A percentile compares a stretch with the other conserved stretches of the same genome.
phyloP scores from a whole-genome alignment of 495 filamentous ascomycete species.

The Penicillium odoratum region DNA sequence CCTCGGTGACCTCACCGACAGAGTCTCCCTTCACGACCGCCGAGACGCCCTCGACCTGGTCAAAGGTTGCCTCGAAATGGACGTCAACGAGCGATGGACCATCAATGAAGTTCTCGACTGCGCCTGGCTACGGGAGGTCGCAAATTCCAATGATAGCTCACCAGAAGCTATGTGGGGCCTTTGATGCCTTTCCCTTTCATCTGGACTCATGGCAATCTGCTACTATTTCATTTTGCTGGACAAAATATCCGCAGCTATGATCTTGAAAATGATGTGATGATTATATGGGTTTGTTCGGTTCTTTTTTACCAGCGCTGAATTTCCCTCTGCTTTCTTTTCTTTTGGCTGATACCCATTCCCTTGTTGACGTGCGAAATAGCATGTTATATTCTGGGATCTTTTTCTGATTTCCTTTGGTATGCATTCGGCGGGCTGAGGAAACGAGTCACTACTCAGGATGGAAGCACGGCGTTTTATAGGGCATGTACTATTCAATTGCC shows the following conservation, averaged over 20 bases:
- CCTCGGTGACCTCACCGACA: slow-evolving; percentile 33
- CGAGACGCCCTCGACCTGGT: slow-evolving; percentile 53
- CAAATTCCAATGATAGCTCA: slow-evolving; percentile 31
- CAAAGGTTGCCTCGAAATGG: slow-evolving; percentile 53
- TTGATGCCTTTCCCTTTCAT: slow-evolving; percentile 15
- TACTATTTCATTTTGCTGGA: not conserved
- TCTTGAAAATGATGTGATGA: slow-evolving; percentile 1
- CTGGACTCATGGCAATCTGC: not conserved
- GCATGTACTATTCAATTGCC: slow-evolving; percentile 17
- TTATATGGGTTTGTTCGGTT: not conserved
- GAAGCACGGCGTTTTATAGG: slow-evolving; percentile 9
- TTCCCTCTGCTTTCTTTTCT: not conserved
- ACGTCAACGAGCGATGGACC: slow-evolving; percentile 51
- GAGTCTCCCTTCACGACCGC: slow-evolving; percentile 23
- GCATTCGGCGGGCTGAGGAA: slow-evolving; percentile 4
- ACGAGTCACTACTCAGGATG: not conserved
- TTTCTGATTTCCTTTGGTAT: not conserved
- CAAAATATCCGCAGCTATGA: not conserved
- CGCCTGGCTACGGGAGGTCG: slow-evolving; percentile 52
- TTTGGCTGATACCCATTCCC: not conserved
- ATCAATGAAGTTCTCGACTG: slow-evolving; percentile 54
- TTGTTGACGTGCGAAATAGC: not conserved
- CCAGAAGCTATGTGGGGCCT: slow-evolving; percentile 39
- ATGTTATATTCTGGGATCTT: slow-evolving; percentile 3
- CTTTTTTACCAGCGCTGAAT: not conserved